These are phyloP conservation scores for Euphorbia celastroides DNA, from an alignment of 441 rosid genomes.

Conservation along the genomic window DNA sequence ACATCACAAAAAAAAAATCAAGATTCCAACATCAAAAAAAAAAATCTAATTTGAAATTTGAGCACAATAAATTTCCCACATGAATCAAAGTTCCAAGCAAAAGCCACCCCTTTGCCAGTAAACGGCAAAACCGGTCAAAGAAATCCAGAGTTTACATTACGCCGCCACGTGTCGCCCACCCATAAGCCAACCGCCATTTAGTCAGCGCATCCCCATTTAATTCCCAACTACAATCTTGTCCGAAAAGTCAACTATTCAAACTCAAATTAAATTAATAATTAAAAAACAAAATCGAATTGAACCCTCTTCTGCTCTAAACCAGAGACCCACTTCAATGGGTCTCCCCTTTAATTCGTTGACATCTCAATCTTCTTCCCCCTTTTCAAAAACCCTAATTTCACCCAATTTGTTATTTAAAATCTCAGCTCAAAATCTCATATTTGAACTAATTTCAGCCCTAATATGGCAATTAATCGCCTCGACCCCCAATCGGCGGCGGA, in stretches of 20 bases:
- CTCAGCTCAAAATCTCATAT: neutral
- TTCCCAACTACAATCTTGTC: neutral
- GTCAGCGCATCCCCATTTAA: neutral
- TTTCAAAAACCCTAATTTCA: neutral
- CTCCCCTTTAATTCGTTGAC: slow-evolving; percentile 3
- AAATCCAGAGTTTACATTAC: neutral
- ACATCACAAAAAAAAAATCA: too few relatives aligned
- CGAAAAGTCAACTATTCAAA: slow-evolving; percentile 1
- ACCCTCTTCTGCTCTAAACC: neutral
- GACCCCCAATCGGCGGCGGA: slow-evolving; percentile 73
- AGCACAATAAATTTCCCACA: neutral
- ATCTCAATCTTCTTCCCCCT: neutral
- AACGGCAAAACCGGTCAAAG: slow-evolving; percentile 4
- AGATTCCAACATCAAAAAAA: neutral
- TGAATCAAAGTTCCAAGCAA: too few relatives aligned
- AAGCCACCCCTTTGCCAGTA: neutral
- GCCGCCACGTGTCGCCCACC: slow-evolving; percentile 4
- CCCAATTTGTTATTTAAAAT: neutral
- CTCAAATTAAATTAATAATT: neutral
- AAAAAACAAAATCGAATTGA: neutral
- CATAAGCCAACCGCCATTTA: slow-evolving; percentile 6
- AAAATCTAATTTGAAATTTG: neutral
- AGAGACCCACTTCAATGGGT: slow-evolving; percentile 13
- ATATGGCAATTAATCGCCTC: slow-evolving; percentile 42
- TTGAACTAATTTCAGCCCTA: neutral